These are phyloP conservation scores for Hyaloscypha finlandica DNA, from an alignment of 495 filamentous ascomycete species.

Conservation along the genomic window DNA sequence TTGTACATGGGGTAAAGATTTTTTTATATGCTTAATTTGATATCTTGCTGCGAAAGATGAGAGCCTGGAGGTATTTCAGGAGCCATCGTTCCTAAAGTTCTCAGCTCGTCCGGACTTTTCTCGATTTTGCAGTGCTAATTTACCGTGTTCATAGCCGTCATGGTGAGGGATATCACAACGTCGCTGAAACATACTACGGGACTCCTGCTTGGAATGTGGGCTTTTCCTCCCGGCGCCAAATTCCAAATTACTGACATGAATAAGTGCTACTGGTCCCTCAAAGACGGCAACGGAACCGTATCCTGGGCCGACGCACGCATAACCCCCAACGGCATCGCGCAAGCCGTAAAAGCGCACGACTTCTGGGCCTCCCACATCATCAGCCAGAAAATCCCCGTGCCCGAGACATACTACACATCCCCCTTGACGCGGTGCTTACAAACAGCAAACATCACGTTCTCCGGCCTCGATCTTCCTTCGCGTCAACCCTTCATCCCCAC, in stretches of 20 bases:
- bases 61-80: too few relatives aligned
- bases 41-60: too few relatives aligned
- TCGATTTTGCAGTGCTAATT: constrained; percentile 31
- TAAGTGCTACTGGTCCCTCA: constrained; percentile 69
- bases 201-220: constrained; percentile 68
- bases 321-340: constrained; percentile 56
- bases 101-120: background rate
- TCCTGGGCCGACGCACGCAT: constrained; percentile 73
- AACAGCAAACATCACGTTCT: constrained; percentile 66
- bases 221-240: background rate
- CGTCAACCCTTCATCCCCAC: constrained; percentile 56
- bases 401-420: constrained; percentile 66
- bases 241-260: background rate
- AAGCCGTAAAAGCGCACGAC: constrained; percentile 60
- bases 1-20: constrained; percentile 52
- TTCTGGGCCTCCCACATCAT: constrained; percentile 63
- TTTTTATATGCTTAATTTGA: too few relatives aligned
- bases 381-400: constrained; percentile 58
- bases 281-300: constrained; percentile 65
- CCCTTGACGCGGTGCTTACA: constrained; percentile 68
- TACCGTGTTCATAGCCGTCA: constrained; percentile 51
- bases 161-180: constrained; percentile 71
- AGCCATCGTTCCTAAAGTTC: too few relatives aligned
- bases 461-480: constrained; percentile 50
- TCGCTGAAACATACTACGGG: constrained; percentile 64